phyloP scores from a whole-genome alignment of 805 yeast species.

The Candida ortonii region DNA sequence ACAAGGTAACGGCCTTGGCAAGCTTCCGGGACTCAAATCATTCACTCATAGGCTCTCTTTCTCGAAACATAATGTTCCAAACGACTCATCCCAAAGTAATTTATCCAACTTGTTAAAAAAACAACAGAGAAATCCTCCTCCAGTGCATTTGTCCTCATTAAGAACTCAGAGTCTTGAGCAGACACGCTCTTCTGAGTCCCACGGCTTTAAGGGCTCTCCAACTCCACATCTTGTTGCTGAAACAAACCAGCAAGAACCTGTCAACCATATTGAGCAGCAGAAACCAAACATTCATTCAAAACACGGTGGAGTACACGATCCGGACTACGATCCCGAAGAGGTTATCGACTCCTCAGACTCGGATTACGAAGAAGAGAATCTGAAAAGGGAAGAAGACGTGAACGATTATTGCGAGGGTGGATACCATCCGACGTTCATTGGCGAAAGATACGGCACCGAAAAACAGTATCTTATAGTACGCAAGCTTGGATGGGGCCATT shows the following conservation, averaged over 20 bases:
- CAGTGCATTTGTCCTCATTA: slow-evolving; percentile 7
- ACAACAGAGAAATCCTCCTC: slow-evolving; percentile 9
- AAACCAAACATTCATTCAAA: not conserved
- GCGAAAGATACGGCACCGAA: slow-evolving; percentile 49
- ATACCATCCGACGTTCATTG: slow-evolving; percentile 58
- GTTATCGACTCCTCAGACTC: slow-evolving; percentile 26
- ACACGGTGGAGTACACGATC: too few species aligned
- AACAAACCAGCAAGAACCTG: too few species aligned
- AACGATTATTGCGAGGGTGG: slow-evolving; percentile 59
- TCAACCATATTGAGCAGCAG: not conserved
- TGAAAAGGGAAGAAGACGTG: slow-evolving; percentile 46
- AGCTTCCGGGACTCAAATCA: slow-evolving; percentile 19
- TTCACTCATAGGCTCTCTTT: slow-evolving; percentile 29
- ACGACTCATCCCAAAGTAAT: slow-evolving; percentile 18
- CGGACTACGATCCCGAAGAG: slow-evolving; percentile 26
- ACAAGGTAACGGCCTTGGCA: slow-evolving; percentile 7
- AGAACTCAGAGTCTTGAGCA: too few species aligned
- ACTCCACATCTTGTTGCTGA: too few species aligned
- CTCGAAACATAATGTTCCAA: slow-evolving; percentile 23
- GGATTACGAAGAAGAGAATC: slow-evolving; percentile 24
- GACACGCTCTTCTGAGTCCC: too few species aligned
- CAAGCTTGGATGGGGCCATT: slow-evolving; percentile 71
- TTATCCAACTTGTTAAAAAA: slow-evolving; percentile 23
- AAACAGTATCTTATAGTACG: slow-evolving; percentile 47
- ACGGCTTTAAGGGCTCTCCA: too few species aligned